phyloP scores from a whole-genome alignment of 257 asterid species.

The Nyctanthes arbortristis region DNA sequence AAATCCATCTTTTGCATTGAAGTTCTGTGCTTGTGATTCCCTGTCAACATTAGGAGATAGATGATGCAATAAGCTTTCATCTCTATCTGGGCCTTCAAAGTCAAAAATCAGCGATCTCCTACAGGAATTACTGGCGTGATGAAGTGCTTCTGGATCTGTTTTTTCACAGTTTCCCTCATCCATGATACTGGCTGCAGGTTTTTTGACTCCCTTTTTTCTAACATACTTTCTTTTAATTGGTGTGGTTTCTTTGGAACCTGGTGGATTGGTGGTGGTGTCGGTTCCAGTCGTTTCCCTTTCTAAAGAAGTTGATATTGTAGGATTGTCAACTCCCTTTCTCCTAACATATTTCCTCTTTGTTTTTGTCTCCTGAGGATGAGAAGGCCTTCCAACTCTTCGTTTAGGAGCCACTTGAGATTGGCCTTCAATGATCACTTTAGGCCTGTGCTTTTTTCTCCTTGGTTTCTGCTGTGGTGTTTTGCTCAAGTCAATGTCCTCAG shows the following conservation, averaged over 20 bases:
- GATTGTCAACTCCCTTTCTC: constrained; percentile 32
- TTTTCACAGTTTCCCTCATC: constrained; percentile 40
- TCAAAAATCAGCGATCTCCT: constrained; percentile 59
- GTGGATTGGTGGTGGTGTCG: constrained; percentile 26
- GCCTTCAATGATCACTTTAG: constrained; percentile 80
- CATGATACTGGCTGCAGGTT: constrained; percentile 32
- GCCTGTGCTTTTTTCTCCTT: constrained; percentile 87
- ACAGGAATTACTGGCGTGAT: constrained; percentile 57
- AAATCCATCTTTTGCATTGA: constrained; percentile 29
- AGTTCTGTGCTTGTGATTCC: constrained; percentile 34
- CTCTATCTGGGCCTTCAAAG: constrained; percentile 38
- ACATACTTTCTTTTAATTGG: constrained; percentile 39
- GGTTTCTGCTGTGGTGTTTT: constrained; percentile 71
- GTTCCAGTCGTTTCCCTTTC: constrained; percentile 38
- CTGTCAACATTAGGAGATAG: constrained; percentile 16
- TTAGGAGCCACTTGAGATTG: constrained; percentile 46
- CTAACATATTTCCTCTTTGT: constrained; percentile 62
- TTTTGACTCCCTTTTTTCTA: constrained; percentile 33
- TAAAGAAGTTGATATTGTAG: constrained; percentile 24
- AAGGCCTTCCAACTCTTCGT: constrained; percentile 39
- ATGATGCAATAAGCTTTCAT: no score
- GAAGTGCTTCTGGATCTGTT: constrained; percentile 13
- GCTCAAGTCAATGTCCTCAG: constrained; percentile 43
- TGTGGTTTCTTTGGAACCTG: constrained; percentile 31
- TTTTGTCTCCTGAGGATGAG: constrained; percentile 38